phyloP scores from a whole-genome alignment of 106 monocot genomes.

The Platanthera guangdongensis region DNA sequence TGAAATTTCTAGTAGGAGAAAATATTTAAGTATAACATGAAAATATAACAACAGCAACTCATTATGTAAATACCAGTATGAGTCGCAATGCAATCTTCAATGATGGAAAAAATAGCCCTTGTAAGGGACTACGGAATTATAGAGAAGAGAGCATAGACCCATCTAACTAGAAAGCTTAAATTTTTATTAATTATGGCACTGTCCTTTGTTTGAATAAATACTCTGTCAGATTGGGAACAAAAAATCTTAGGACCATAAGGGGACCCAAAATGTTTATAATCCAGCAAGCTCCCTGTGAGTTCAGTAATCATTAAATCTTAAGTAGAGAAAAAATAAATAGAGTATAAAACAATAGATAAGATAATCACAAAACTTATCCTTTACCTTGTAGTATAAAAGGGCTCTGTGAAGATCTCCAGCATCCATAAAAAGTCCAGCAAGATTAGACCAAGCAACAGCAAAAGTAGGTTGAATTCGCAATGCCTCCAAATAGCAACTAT shows the following conservation, averaged over 20 bases:
- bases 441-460: slow-evolving; percentile 92
- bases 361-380: background rate
- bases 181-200: background rate
- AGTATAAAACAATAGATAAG: background rate
- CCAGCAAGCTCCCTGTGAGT: background rate
- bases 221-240: background rate
- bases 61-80: background rate
- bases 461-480: slow-evolving; percentile 80
- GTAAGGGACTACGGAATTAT: background rate
- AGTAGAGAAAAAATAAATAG: background rate
- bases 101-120: background rate
- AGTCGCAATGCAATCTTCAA: background rate
- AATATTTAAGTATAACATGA: background rate
- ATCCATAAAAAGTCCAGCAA: slow-evolving; percentile 92
- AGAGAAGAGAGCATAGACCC: background rate
- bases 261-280: background rate
- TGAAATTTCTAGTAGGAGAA: background rate
- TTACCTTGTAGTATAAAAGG: slow-evolving; percentile 73
- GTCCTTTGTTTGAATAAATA: background rate
- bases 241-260: background rate
- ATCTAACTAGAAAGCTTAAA: background rate
- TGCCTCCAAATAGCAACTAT: slow-evolving; percentile 83
- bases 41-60: background rate
- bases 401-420: slow-evolving; percentile 80
- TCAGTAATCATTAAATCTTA: background rate